These are phyloP conservation scores for Tardiomyces digboiensis DNA, from an alignment of 1,139 yeast species.

Conservation along the genomic window DNA sequence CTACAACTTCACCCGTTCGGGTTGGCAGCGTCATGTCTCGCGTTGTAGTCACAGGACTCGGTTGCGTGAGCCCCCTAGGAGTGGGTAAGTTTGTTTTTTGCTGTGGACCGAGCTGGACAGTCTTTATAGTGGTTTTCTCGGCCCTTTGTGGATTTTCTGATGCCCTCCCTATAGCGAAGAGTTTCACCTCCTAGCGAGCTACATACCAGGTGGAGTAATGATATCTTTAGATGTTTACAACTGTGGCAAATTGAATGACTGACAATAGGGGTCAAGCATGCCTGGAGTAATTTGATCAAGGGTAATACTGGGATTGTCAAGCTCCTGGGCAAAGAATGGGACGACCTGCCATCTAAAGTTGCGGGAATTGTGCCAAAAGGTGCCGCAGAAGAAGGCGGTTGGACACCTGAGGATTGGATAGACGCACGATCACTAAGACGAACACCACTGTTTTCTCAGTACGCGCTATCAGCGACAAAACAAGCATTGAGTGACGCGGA, in stretches of 20 bases:
- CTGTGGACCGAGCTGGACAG: no score
- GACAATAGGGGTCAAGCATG: slow-evolving; percentile 30
- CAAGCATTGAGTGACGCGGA: slow-evolving; percentile 70
- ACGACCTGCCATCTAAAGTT: slow-evolving; percentile 61
- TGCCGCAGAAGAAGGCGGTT: slow-evolving; percentile 36
- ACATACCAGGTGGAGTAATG: no score
- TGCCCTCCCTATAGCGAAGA: no score
- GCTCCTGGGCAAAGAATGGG: slow-evolving; percentile 42
- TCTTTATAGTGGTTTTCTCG: no score
- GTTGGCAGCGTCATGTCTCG: slow-evolving; percentile 28
- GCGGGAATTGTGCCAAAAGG: slow-evolving; percentile 68
- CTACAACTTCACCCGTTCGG: no score
- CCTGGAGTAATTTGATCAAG: slow-evolving; percentile 28
- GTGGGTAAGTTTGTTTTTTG: slow-evolving; percentile 20
- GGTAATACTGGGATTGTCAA: slow-evolving; percentile 27
- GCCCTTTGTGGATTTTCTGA: no score
- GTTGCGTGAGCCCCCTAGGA: slow-evolving; percentile 81
- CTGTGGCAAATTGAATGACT: no score
- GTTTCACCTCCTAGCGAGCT: no score
- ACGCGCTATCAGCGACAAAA: slow-evolving; percentile 64
- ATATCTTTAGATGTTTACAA: no score
- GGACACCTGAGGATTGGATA: slow-evolving; percentile 34
- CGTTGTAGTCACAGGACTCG: slow-evolving; percentile 91
- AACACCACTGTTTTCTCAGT: slow-evolving; percentile 66
- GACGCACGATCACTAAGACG: slow-evolving; percentile 35